phyloP scores from a whole-genome alignment of 2,329 filamentous ascomycete genomes.

The Ceratocystis harringtonii region DNA sequence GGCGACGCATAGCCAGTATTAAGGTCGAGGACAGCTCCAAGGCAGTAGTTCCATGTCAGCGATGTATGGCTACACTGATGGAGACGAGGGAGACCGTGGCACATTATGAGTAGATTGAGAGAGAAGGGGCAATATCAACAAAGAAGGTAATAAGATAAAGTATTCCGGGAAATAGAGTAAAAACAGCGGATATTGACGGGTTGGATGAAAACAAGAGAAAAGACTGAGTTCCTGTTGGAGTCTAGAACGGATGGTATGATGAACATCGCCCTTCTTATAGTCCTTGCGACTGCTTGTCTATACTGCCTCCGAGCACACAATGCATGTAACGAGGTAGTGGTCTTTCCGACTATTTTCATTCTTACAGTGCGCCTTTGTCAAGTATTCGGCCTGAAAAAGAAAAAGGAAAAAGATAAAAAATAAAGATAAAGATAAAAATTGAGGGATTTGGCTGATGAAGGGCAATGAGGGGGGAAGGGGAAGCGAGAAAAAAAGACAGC shows the following conservation, averaged over 20 bases:
- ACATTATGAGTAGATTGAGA: constrained; percentile 28
- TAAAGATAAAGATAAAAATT: too few species aligned
- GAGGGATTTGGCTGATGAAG: background rate
- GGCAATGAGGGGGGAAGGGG: background rate
- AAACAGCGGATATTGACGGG: background rate
- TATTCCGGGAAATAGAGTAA: background rate
- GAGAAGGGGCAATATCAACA: background rate
- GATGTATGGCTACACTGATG: constrained; percentile 41
- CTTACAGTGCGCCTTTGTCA: background rate
- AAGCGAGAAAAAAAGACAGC: background rate
- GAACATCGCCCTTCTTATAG: background rate
- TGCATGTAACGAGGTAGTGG: background rate
- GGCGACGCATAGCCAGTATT: constrained; percentile 35
- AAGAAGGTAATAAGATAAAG: background rate
- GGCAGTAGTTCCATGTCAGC: constrained; percentile 41
- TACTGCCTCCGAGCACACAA: too few species aligned
- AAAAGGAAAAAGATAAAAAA: background rate
- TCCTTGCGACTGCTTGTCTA: background rate
- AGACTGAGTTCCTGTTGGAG: background rate
- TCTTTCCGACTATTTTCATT: background rate
- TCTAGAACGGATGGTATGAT: background rate
- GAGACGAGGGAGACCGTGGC: constrained; percentile 37
- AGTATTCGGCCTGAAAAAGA: background rate
- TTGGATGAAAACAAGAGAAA: background rate
- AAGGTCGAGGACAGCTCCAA: constrained; percentile 32